These are phyloP conservation scores for Metarhizium robertsii DNA, from an alignment of 2,329 filamentous ascomycete species.

Conservation along the genomic window DNA sequence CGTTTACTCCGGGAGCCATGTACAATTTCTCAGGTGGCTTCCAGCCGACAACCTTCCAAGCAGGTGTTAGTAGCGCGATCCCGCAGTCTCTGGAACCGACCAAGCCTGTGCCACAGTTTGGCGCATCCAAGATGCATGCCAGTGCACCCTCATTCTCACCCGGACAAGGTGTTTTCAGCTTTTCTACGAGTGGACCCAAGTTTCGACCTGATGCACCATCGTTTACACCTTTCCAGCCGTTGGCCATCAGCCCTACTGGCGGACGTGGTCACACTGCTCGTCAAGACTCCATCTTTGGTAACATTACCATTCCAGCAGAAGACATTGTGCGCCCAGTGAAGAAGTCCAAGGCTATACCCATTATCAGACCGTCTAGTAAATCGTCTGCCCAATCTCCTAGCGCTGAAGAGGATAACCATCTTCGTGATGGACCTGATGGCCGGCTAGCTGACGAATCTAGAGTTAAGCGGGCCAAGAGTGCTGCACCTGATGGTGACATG, in stretches of 20 bases:
- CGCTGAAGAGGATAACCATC: conserved; percentile 10
- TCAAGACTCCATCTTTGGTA: conserved; percentile 55
- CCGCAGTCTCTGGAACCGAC: conserved; percentile 8
- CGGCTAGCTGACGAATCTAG: conserved; percentile 56
- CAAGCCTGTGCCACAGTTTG: conserved; percentile 21
- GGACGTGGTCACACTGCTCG: conserved; percentile 35
- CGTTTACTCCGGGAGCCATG: conserved; percentile 36
- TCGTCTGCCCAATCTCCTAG: conserved; percentile 26
- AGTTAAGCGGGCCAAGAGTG: conserved; percentile 64
- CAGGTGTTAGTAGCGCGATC: conserved; percentile 12
- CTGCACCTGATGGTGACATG: conserved; percentile 57
- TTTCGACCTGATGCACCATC: conserved; percentile 70
- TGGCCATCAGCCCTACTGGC: conserved; percentile 34
- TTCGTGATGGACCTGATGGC: conserved; percentile 37
- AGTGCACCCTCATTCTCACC: conserved; percentile 65
- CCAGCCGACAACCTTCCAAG: conserved; percentile 40
- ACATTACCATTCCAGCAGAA: conserved; percentile 52
- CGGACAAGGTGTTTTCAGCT: conserved; percentile 54
- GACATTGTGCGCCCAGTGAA: conserved; percentile 58
- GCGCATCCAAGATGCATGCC: conserved; percentile 52
- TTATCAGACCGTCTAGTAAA: conserved; percentile 56
- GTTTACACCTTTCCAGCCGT: conserved; percentile 55
- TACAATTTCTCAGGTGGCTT: conserved; percentile 41
- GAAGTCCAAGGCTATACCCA: conserved; percentile 76
- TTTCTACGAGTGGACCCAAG: conserved; percentile 55